Conservation (phyloP, 2,329 filamentous ascomycete species). For the Mariannaea elegans region DNA sequence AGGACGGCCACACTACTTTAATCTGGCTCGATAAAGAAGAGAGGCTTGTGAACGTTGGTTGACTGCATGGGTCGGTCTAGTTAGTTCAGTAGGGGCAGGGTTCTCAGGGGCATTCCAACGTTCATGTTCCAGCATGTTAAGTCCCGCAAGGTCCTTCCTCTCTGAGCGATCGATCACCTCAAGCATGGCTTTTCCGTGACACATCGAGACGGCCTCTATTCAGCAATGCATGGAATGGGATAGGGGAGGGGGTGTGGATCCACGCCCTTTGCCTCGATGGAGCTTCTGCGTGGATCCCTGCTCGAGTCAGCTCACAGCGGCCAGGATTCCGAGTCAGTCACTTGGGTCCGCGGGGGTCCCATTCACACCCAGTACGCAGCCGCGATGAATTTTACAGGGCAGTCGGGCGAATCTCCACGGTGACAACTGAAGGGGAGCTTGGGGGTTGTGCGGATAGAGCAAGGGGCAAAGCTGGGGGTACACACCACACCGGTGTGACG, state of each 20-base stretch:
- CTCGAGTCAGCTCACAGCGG: conserved; percentile 16
- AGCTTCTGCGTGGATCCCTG: background rate
- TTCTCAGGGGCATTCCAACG: conserved; percentile 24
- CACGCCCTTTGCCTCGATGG: background rate
- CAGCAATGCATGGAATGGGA: background rate
- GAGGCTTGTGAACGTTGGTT: background rate
- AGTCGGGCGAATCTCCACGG: background rate
- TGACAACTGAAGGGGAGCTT: background rate
- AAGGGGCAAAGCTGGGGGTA: background rate
- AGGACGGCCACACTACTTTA: conserved; percentile 26
- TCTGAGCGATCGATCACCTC: background rate
- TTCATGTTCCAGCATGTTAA: conserved; percentile 2
- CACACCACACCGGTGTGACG: background rate
- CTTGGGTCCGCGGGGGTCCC: background rate
- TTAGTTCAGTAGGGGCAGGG: background rate
- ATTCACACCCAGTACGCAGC: background rate
- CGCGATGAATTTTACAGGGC: too few species aligned
- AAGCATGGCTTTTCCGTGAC: conserved; percentile 1
- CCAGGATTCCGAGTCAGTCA: conserved; percentile 17
- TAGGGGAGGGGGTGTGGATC: conserved; percentile 9
- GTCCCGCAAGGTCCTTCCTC: conserved; percentile 10
- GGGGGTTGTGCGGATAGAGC: background rate
- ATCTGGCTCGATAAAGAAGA: conserved; percentile 21
- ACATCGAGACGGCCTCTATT: background rate
- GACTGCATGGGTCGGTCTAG: conserved; percentile 1